These are phyloP conservation scores for Albatrellus ellisii DNA, from an alignment of 768 basidiomycete genomes.

Conservation along the genomic window DNA sequence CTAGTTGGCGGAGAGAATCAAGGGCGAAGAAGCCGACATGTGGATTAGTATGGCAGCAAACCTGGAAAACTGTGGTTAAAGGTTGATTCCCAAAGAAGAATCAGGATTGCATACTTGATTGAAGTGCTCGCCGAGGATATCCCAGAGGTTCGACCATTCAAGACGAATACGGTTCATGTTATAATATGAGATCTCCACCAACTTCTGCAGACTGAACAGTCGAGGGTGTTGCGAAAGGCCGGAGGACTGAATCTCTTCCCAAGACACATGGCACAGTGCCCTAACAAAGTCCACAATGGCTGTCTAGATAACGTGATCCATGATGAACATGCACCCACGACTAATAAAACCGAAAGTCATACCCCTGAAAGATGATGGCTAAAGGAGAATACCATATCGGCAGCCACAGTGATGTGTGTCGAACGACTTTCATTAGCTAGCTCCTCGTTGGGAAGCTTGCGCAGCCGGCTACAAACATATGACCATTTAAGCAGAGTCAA, in stretches of 20 bases:
- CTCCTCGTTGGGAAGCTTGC: conserved; percentile 77
- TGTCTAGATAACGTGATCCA: conserved; percentile 45
- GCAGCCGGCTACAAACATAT: conserved; percentile 22
- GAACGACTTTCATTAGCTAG: conserved; percentile 94
- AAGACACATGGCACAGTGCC: conserved; percentile 92
- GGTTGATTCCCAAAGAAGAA: neutral
- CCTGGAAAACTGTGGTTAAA: conserved; percentile 33
- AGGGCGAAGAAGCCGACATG: conserved; percentile 95
- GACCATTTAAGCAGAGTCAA: conserved; percentile 7
- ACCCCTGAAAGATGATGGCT: conserved; percentile 94
- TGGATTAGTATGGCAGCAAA: conserved; percentile 96
- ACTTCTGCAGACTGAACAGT: conserved; percentile 92
- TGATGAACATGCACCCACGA: no score
- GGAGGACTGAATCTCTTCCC: conserved; percentile 99
- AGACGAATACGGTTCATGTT: conserved; percentile 98
- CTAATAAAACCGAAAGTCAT: conserved; percentile 20
- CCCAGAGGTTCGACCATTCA: conserved; percentile 98
- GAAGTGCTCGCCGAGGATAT: conserved; percentile 96
- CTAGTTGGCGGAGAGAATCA: conserved; percentile 90
- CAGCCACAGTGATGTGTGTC: conserved; percentile 95
- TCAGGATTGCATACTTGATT: conserved; percentile 55
- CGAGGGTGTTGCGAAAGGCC: conserved; percentile 89
- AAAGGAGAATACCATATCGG: conserved; percentile 97
- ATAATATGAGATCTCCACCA: conserved; percentile 99
- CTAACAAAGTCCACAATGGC: conserved; percentile 98